Percentiles rank a stretch among this genome's conserved stretches.
Conservation (phyloP, 31 red algal species). For the Bonnemaisonia californica region DNA sequence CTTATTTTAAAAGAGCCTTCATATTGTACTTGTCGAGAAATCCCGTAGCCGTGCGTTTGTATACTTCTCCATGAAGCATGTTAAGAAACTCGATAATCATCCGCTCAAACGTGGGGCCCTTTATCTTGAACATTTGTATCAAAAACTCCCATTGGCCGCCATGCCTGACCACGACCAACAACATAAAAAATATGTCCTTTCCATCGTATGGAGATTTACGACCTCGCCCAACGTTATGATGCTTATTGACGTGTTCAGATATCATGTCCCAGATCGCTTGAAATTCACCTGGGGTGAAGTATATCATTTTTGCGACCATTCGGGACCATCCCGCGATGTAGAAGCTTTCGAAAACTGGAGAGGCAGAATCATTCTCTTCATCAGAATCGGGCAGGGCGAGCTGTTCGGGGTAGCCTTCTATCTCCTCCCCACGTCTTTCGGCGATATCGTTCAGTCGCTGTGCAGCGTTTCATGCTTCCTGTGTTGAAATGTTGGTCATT, state of each 20-base stretch:
- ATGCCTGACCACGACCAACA: constrained; percentile 19
- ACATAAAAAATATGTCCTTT: constrained; percentile 49
- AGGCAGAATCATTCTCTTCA: constrained; percentile 1
- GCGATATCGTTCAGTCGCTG: too few relatives aligned
- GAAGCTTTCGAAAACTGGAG: constrained; percentile 12
- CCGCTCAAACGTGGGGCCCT: constrained; percentile 39
- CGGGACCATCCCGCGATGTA: not conserved
- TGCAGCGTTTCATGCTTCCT: too few relatives aligned
- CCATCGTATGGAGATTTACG: constrained; percentile 18
- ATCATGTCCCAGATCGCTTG: not conserved
- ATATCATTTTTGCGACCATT: too few relatives aligned
- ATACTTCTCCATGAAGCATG: not conserved
- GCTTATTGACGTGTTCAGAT: not conserved
- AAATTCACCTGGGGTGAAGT: constrained; percentile 16
- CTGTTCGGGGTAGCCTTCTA: not conserved
- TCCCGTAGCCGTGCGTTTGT: not conserved
- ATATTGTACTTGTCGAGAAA: not conserved
- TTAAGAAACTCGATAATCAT: constrained; percentile 17
- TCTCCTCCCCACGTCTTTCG: too few relatives aligned
- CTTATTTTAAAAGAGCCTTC: not conserved
- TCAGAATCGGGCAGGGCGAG: not conserved
- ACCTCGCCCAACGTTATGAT: constrained; percentile 26
- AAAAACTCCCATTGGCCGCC: constrained; percentile 30
- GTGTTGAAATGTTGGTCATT: too few relatives aligned
- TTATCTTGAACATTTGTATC: constrained; percentile 22